These are phyloP conservation scores for Phalaenopsis hybrid DNA, from an alignment of 116 monocot species.

Conservation along the genomic window DNA sequence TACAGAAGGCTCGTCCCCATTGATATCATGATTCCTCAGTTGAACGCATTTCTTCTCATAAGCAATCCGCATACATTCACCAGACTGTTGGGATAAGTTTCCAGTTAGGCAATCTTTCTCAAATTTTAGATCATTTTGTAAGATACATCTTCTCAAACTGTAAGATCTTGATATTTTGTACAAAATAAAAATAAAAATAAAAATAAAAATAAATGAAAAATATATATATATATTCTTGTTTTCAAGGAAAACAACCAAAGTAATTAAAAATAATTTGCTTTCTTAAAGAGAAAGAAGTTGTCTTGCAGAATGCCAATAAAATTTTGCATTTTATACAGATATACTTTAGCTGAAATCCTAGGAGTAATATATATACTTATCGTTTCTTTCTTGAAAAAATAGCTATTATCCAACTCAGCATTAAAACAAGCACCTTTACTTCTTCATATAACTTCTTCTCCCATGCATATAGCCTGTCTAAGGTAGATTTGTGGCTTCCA, in stretches of 20 bases:
- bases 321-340: neutral
- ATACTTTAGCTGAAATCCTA: neutral
- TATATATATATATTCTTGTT: neutral
- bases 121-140: slow-evolving; percentile 2
- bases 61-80: slow-evolving; percentile 66
- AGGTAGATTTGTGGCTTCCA: slow-evolving; percentile 74
- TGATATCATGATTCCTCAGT: slow-evolving; percentile 57
- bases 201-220: too few species aligned
- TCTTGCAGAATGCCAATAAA: neutral
- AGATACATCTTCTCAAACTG: neutral
- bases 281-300: neutral
- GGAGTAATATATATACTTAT: neutral
- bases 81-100: slow-evolving; percentile 37
- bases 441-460: slow-evolving; percentile 93
- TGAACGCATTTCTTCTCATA: slow-evolving; percentile 81
- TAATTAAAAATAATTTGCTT: neutral
- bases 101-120: neutral
- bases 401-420: neutral
- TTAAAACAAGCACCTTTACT: slow-evolving; percentile 59
- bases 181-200: too few species aligned
- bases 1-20: slow-evolving; percentile 55
- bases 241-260: neutral
- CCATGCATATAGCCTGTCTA: slow-evolving; percentile 86
- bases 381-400: neutral
- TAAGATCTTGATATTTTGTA: neutral